phyloP scores from a whole-genome alignment of 2,329 filamentous ascomycete genomes.

The Cercospora citrullina region DNA sequence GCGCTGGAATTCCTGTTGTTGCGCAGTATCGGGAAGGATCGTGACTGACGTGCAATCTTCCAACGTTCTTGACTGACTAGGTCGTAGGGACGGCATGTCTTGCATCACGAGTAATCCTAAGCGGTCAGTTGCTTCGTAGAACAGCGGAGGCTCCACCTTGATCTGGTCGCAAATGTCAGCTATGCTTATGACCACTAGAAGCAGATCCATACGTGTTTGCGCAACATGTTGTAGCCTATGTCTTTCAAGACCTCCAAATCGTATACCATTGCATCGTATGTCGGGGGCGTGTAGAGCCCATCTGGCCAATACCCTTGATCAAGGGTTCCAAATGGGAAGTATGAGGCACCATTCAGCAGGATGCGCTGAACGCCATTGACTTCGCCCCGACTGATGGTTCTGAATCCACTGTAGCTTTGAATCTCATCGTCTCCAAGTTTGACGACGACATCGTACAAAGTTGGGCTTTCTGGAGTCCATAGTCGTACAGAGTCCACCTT shows the following conservation, averaged over 20 bases:
- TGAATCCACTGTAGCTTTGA: conserved; percentile 67
- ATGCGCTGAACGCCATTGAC: conserved; percentile 62
- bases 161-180: conserved; percentile 42
- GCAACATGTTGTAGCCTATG: conserved; percentile 68
- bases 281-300: conserved; percentile 66
- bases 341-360: conserved; percentile 66
- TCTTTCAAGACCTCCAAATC: conserved; percentile 65
- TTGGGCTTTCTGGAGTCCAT: conserved; percentile 66
- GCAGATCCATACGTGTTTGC: conserved; percentile 57
- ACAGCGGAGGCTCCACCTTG: conserved; percentile 67
- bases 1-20: conserved; percentile 65
- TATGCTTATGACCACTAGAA: not conserved
- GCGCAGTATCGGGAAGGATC: conserved; percentile 44
- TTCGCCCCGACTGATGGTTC: conserved; percentile 59
- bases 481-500: conserved; percentile 56
- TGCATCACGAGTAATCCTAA: conserved; percentile 68
- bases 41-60: conserved; percentile 30
- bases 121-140: conserved; percentile 67
- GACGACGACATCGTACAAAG: conserved; percentile 64
- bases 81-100: conserved; percentile 66
- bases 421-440: conserved; percentile 55
- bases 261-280: conserved; percentile 65
- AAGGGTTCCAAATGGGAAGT: conserved; percentile 67
- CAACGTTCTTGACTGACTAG: conserved; percentile 38
- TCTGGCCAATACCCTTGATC: conserved; percentile 72